Evolutionary conservation across 495 filamentous ascomycete species (phyloP).

Genomic region (Tuber melanosporum): DNA sequence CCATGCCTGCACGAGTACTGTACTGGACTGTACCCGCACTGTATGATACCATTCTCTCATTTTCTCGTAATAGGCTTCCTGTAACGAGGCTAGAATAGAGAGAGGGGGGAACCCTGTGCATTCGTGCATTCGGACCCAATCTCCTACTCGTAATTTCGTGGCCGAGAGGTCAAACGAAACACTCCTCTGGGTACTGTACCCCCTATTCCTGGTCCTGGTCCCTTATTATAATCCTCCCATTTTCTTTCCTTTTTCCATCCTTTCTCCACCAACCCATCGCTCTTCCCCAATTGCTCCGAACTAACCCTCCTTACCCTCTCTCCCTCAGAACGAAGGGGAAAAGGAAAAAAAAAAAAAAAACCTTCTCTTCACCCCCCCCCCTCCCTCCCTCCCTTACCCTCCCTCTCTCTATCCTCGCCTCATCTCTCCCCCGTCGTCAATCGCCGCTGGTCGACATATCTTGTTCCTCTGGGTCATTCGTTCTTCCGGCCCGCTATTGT

Average conservation of each 20-base stretch:
- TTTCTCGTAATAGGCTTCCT: background rate
- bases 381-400: conserved; percentile 1
- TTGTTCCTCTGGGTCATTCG: conserved; percentile 25
- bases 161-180: background rate
- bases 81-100: background rate
- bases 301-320: conserved; percentile 1
- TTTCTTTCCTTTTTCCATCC: conserved; percentile 9
- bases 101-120: background rate
- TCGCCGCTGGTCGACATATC: conserved; percentile 33
- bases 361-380: background rate
- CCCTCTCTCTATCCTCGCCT: background rate
- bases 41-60: background rate
- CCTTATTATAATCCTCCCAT: conserved; percentile 12
- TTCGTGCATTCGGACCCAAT: background rate
- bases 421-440: conserved; percentile 26
- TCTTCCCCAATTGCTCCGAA: conserved; percentile 7
- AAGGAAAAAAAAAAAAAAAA: background rate
- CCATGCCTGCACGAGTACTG: background rate
- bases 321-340: background rate
- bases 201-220: conserved; percentile 5
- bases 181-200: background rate
- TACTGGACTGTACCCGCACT: too few species aligned
- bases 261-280: conserved; percentile 16
- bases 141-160: conserved; percentile 4
- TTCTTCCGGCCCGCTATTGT: conserved; percentile 24